Evolutionary conservation across 2,329 filamentous ascomycete genomes (phyloP), one percentile per base, ranked within the genome.

Genomic region (Corinectria fuckeliana): DNA sequence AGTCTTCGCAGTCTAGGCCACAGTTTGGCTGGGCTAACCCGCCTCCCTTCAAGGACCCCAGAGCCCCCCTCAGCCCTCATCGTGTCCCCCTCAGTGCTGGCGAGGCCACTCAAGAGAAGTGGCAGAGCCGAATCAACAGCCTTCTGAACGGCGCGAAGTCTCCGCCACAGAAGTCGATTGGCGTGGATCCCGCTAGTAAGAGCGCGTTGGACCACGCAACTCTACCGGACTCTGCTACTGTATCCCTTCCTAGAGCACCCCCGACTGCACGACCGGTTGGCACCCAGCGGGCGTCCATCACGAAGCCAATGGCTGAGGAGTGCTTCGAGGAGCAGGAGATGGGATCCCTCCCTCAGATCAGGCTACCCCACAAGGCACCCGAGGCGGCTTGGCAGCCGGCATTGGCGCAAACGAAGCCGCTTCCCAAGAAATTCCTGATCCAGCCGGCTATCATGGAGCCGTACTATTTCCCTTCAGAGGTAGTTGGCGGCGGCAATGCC

Each of bases 51-150:
- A 77, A 71, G 57, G 77, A 77, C 44, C 60, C 61, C 14, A 67
- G 70, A 34, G 68, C 61, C 18, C 63, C 67, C 11, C 49, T 65
- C 25, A 65, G 62, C 30, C 58, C 69, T 25, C 61, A 69, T 13
- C 65, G 65, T 20, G 61, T 55, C 5, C 65, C 71, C 6, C 52
- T 60, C 7, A 64, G 66, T 42, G 66, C 69, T 21, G 70, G 71
- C 14, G 79, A 81, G 49, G 76, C 77, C 7, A 72, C 74, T 59
- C 67, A 78, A 62, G 70, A 72, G 51, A 82, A 83, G 54, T 94
- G 93, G 93, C 92, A 96, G 74, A 89, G 91, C 68, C 88, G 88
- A 69, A 93, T 97, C 74, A 93, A 96, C 74, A 88, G 84, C 44
- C 82, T 96, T 42, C 83, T 97, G 32, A 85, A 88, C 66, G 86